These are phyloP conservation scores for Warburgia ugandensis DNA, from an alignment of 164 flowering plant genomes.

Conservation along the genomic window DNA sequence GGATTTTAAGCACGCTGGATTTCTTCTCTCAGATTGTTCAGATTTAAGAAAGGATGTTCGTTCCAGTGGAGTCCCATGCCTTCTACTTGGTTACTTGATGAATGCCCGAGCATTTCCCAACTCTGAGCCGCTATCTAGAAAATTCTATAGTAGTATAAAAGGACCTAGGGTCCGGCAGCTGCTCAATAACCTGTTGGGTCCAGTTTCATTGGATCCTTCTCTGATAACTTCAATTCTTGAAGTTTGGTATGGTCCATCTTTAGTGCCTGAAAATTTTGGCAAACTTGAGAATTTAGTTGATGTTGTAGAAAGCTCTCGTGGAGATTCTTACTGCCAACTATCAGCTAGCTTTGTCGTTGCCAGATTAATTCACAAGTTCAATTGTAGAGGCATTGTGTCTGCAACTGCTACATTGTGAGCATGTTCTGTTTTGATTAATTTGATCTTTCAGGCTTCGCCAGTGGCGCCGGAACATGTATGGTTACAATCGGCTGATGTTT, in stretches of 20 bases:
- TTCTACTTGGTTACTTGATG: conserved; percentile 32
- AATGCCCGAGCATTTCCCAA: conserved; percentile 21
- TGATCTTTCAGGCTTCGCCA: conserved; percentile 58
- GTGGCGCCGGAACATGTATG: conserved; percentile 62
- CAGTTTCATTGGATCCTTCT: conserved; percentile 44
- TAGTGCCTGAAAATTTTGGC: conserved; percentile 41
- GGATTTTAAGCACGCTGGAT: conserved; percentile 47
- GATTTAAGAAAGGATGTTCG: conserved; percentile 19
- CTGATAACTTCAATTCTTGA: conserved; percentile 56
- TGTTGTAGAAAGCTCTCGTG: conserved; percentile 59
- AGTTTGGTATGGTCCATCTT: conserved; percentile 63
- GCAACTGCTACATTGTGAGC: conserved; percentile 58
- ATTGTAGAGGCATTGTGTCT: conserved; percentile 13
- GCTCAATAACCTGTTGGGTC: conserved; percentile 37
- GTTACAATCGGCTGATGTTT: conserved; percentile 52
- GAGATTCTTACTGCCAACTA: conserved; percentile 59
- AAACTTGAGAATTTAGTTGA: conserved; percentile 50
- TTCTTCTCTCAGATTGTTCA: conserved; percentile 26
- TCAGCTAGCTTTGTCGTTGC: conserved; percentile 42
- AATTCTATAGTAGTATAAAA: conserved; percentile 34
- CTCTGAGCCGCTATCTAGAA: conserved; percentile 52
- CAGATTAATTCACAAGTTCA: conserved; percentile 23
- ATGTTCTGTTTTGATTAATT: conserved; percentile 42
- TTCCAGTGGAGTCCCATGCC: conserved; percentile 15
- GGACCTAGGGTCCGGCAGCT: conserved; percentile 56